Evolutionary conservation across 371 early-diverging fungal species (phyloP).

Genomic region (Rhizopus delemar): DNA sequence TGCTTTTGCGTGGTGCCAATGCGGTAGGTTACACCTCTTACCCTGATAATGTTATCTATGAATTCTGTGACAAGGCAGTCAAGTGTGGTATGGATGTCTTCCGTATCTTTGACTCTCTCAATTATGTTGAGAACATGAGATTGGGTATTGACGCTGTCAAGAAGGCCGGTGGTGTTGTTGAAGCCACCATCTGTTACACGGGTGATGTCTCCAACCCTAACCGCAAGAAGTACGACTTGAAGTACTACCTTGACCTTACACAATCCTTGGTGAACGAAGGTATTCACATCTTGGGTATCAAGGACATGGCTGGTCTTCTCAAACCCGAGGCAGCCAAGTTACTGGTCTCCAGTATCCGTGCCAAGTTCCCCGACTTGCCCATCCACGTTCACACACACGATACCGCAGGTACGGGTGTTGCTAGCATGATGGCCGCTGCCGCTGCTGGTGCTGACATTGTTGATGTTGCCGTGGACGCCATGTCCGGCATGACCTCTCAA

Average conservation of each 20-base stretch:
- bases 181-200: conserved; percentile 92
- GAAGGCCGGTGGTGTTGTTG: conserved; percentile 93
- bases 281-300: conserved; percentile 92
- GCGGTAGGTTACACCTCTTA: conserved; percentile 97
- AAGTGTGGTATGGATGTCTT: conserved; percentile 92
- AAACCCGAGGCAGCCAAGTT: conserved; percentile 88
- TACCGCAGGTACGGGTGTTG: conserved; percentile 95
- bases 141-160: conserved; percentile 92
- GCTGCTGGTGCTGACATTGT: conserved; percentile 95
- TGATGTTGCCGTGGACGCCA: conserved; percentile 88
- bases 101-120: conserved; percentile 95
- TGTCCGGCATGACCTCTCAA: conserved; percentile 96
- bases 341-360: conserved; percentile 80
- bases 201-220: conserved; percentile 89
- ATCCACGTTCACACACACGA: conserved; percentile 97
- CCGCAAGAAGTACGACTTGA: conserved; percentile 76
- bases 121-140: conserved; percentile 93
- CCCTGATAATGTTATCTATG: conserved; percentile 94
- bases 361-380: conserved; percentile 86
- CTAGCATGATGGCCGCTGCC: conserved; percentile 89
- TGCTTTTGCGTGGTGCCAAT: conserved; percentile 96
- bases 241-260: conserved; percentile 92
- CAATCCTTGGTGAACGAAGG: conserved; percentile 87
- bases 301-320: conserved; percentile 97
- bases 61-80: conserved; percentile 91